A percentile compares a stretch with the other conserved stretches of the same genome.
phyloP scores from a whole-genome alignment of 768 basidiomycete species.

The Naganishia vishniacii region DNA sequence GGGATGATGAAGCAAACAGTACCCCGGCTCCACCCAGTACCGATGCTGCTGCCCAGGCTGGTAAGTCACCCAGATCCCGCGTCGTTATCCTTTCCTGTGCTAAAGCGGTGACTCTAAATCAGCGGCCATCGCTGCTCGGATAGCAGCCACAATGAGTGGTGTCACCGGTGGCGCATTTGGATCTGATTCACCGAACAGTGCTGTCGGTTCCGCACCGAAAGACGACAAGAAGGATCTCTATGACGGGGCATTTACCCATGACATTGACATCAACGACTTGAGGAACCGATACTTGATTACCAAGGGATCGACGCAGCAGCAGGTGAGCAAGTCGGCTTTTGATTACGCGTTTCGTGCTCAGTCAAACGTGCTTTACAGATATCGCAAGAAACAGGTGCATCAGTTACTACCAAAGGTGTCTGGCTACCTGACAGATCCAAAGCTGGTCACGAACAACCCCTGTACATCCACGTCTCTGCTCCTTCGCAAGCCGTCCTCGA shows the following conservation, averaged over 20 bases:
- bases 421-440: slow-evolving; percentile 93
- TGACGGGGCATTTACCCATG: slow-evolving; percentile 75
- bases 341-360: neutral
- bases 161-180: slow-evolving; percentile 10
- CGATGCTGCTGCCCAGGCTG: slow-evolving; percentile 62
- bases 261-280: slow-evolving; percentile 95
- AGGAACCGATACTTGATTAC: slow-evolving; percentile 91
- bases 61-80: slow-evolving; percentile 51
- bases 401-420: slow-evolving; percentile 83
- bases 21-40: slow-evolving; percentile 48
- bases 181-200: slow-evolving; percentile 41
- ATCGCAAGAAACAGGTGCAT: slow-evolving; percentile 83
- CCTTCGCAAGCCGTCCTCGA: slow-evolving; percentile 48
- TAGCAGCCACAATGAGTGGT: slow-evolving; percentile 57
- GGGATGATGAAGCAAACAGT: slow-evolving; percentile 55
- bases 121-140: slow-evolving; percentile 88
- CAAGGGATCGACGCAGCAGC: slow-evolving; percentile 82
- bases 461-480: slow-evolving; percentile 90
- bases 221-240: slow-evolving; percentile 57
- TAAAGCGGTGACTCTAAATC: neutral
- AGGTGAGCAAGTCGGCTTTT: slow-evolving; percentile 56
- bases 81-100: neutral
- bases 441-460: slow-evolving; percentile 83
- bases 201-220: slow-evolving; percentile 50
- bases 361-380: slow-evolving; percentile 56